Percentiles rank a stretch among this genome's conserved stretches.
phyloP scores from a whole-genome alignment of 257 asterid species.

The Ophiorrhiza pumila region DNA sequence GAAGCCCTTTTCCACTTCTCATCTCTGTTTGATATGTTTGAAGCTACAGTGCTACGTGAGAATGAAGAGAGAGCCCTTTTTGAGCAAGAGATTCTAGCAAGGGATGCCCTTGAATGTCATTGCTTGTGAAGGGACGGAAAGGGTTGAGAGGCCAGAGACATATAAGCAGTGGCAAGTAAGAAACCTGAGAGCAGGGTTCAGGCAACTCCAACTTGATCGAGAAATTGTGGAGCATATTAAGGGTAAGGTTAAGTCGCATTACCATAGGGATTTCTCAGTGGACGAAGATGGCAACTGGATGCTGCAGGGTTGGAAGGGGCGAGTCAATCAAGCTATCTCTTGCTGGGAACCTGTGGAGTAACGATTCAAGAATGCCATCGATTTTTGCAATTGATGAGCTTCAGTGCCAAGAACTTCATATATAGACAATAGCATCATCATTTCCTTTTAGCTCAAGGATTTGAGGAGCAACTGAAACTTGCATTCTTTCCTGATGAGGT shows the following conservation, averaged over 20 bases:
- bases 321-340: slow-evolving; percentile 14
- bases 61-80: slow-evolving; percentile 23
- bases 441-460: background rate
- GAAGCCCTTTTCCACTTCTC: slow-evolving; percentile 44
- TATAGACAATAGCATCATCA: background rate
- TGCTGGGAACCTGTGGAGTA: slow-evolving; percentile 27
- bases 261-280: slow-evolving; percentile 23
- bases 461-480: background rate
- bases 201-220: slow-evolving; percentile 33
- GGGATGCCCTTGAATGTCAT: slow-evolving; percentile 42
- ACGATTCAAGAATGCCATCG: background rate
- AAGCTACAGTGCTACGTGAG: slow-evolving; percentile 27
- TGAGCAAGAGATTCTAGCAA: slow-evolving; percentile 28
- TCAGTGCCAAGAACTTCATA: background rate
- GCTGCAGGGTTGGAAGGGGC: slow-evolving; percentile 29
- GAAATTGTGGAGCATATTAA: slow-evolving; percentile 25
- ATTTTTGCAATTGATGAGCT: background rate
- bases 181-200: slow-evolving; percentile 36
- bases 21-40: slow-evolving; percentile 30
- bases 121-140: slow-evolving; percentile 40
- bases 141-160: slow-evolving; percentile 43
- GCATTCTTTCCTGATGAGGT: background rate
- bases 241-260: slow-evolving; percentile 7
- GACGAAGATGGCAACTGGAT: slow-evolving; percentile 24
- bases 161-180: slow-evolving; percentile 43